Evolutionary conservation across 768 basidiomycete species (phyloP), one percentile per base, ranked within the genome.

Genomic region (Pulveroboletus sp.): DNA sequence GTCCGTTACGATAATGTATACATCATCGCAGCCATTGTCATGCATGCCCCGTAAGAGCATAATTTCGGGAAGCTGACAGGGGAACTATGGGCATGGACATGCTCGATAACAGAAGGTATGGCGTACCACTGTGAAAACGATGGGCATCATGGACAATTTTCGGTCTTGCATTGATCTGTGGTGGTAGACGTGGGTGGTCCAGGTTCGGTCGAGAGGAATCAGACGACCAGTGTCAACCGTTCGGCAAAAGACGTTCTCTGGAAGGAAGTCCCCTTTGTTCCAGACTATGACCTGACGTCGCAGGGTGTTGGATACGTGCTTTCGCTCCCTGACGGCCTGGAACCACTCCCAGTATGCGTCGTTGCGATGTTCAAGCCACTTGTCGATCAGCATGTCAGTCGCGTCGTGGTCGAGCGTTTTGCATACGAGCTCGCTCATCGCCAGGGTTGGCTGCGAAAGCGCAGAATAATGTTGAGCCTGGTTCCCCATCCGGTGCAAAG

Each of bases 21-120:
- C 79, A 49, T 89, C 85, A 65, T 89, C 86, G 69, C 86, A 86
- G 31, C 84, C 83, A 33, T 77, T 73, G 59, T 89, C 86, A 61
- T 89, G 86, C 86, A 89, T 89, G 44, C 85, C 86, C 14, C 86
- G 76, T 43, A 89, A 69, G 42, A 89, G 74, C 83, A 89, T 86
- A 24, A 89, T 76, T 67, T 89, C 86, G 28, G 86, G 86, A 37
- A 89, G 73, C 86, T 89, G 56, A 21, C 55, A 41, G 47, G 35
- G 28, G 46, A 18, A 14, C 32, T 17, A 59, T 49, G 33, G 50
- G 17, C 17, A 47, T 32, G 21, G 27, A 40, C 37, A 30, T 33
- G 8, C 40, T 9, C 18, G 15, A 39, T 18, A n/a, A 32, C 33
- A 17, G 15, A 27, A 28, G 15, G 42, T 15, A 17, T 7, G 18